phyloP scores from a whole-genome alignment of 2,329 filamentous ascomycete species.

The Colletotrichum sp. region DNA sequence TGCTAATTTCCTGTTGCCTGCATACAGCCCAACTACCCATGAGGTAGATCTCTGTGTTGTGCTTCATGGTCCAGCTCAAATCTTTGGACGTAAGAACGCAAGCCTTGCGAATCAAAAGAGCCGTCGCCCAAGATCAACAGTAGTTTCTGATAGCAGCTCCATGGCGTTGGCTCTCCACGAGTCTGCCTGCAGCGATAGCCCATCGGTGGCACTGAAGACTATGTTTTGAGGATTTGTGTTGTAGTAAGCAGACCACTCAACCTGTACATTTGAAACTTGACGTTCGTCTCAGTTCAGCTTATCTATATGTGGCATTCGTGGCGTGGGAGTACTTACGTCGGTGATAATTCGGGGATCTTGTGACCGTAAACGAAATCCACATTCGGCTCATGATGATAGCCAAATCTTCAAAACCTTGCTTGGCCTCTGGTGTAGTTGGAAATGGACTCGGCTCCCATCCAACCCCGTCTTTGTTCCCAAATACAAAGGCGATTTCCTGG shows the following conservation, averaged over 20 bases:
- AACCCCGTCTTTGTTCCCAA: not conserved
- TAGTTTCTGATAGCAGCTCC: no score
- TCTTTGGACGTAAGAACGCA: no score
- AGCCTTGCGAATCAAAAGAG: no score
- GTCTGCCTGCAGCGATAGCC: no score
- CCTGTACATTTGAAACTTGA: fast-evolving
- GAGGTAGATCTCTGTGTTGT: no score
- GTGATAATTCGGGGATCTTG: not conserved
- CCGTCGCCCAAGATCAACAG: no score
- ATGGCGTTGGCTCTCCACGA: no score
- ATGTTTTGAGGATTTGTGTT: not conserved
- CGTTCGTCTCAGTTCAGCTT: fast-evolving
- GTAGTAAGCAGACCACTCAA: not conserved
- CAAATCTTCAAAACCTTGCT: fast-evolving
- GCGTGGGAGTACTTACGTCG: fast-evolving
- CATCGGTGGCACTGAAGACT: no score
- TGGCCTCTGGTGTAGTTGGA: not conserved
- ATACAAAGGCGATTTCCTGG: not conserved
- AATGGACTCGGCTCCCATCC: not conserved
- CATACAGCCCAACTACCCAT: no score
- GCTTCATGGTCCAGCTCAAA: no score
- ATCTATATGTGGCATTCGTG: not conserved
- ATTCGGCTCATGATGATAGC: not conserved
- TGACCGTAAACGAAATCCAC: not conserved
- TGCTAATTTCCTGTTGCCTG: no score